Percentiles rank a stretch among this genome's conserved stretches.
These are phyloP conservation scores for Blastocystis sp. DNA, from an alignment of 352 stramenopile species.

Conservation along the genomic window DNA sequence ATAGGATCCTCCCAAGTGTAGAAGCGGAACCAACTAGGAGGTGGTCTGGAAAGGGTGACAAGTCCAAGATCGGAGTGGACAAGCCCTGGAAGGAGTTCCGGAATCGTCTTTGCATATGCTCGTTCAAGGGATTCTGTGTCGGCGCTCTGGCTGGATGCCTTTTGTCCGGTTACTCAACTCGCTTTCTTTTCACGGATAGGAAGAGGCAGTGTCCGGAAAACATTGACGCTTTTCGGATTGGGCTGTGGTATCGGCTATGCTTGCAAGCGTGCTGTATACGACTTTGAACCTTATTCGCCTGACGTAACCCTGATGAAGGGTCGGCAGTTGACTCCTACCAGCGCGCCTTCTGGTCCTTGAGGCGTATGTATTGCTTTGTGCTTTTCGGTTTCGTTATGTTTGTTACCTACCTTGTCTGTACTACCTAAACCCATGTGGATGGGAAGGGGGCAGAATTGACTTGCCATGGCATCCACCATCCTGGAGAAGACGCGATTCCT, in stretches of 20 bases:
- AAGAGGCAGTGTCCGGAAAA: background rate
- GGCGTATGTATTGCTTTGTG: no score
- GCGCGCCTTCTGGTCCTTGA: no score
- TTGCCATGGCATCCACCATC: constrained; percentile 80
- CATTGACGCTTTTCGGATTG: constrained; percentile 18
- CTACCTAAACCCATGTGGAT: no score
- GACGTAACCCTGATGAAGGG: background rate
- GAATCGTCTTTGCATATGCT: background rate
- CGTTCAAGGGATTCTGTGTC: background rate
- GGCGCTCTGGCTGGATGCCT: background rate
- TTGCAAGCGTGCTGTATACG: background rate
- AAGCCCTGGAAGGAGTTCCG: background rate
- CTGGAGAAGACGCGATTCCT: constrained; percentile 80
- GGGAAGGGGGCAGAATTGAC: constrained; percentile 5
- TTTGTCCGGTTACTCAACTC: background rate
- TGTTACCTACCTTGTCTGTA: no score
- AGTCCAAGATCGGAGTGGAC: background rate
- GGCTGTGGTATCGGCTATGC: constrained; percentile 10
- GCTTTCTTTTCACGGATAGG: background rate
- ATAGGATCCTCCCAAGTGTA: background rate
- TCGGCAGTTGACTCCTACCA: no score
- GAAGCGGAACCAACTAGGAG: background rate
- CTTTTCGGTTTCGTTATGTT: no score
- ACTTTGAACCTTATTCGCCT: background rate
- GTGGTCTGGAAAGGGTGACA: background rate